Evolutionary conservation across 345 rosid species (phyloP), one percentile per base, ranked within the genome.

Genomic region (Limnanthes douglasii): DNA sequence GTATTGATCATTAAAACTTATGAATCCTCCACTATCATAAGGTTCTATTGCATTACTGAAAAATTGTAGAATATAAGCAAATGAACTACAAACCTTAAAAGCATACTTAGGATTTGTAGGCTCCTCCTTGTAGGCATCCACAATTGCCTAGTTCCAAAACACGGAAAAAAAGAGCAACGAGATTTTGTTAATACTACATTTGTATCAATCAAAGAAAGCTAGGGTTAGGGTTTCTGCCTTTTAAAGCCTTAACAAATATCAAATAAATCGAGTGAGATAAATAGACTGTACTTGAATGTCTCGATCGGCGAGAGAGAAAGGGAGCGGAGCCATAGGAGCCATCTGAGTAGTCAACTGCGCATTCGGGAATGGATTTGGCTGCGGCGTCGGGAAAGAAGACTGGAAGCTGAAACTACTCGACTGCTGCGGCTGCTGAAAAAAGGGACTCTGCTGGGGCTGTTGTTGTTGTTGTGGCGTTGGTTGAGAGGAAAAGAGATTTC

Each of bases 81-180:
- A 26, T 8, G 12, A 6, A 3, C 48, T 31, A 46, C 70, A 11
- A 40, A 90, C 98, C 94, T 81, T 75, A 57, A 85, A 90, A 41
- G 74, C 94, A 46, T 72, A 75, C 59, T 80, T 90, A 43, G 75
- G 69, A 65, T 80, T 85, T 30, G 78, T 70, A 18, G 74, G 85
- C 20, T 80, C 99, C 37, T 90, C 96, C 58, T 90, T 90, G 57
- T 80, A 90, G 37, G 96, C 93, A 40, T 80, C 94, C 46, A 90
- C 59, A 35, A 90, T 90, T n/a, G 88, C 78, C 99, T 90, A 42
- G 15, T 29, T 22, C 24, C 18, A 54, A 31, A 18, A 2, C 19
- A 48, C 3, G 6, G 33, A 30, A 21, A 27, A 17, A 13, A 50
- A 44, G 36, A 5, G 6, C n/a, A 14, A 20, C 6, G 15, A 45